Percentiles rank a stretch among this genome's conserved stretches.
These are phyloP conservation scores for Tylopilus sp. DNA, from an alignment of 768 basidiomycete genomes.

Conservation along the genomic window DNA sequence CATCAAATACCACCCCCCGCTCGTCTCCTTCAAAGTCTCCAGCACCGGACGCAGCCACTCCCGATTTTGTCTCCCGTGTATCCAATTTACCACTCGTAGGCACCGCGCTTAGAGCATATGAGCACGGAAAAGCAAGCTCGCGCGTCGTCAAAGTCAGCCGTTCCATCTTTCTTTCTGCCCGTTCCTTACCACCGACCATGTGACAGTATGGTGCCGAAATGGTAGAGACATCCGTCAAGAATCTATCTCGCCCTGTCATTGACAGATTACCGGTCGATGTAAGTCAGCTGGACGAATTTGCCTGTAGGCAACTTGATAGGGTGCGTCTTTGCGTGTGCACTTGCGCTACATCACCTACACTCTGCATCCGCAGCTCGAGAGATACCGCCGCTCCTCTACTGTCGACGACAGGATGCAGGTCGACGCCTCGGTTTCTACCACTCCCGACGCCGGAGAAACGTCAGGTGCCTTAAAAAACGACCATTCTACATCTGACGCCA, in stretches of 20 bases:
- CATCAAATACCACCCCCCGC: constrained; percentile 13
- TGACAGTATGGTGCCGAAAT: constrained; percentile 83
- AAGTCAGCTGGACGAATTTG: constrained; percentile 79
- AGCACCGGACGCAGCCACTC: constrained; percentile 7
- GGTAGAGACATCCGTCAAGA: constrained; percentile 80
- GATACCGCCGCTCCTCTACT: constrained; percentile 43
- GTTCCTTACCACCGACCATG: constrained; percentile 9
- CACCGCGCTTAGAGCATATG: constrained; percentile 69
- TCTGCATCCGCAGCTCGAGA: constrained; percentile 39
- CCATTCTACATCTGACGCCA: not conserved
- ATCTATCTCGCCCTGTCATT: constrained; percentile 78
- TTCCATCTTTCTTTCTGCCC: not conserved
- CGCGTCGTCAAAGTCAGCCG: constrained; percentile 74
- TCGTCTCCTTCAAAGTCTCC: constrained; percentile 14
- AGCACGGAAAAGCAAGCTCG: constrained; percentile 80
- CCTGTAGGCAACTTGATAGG: constrained; percentile 81
- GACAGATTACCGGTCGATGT: constrained; percentile 72
- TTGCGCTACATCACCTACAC: not conserved
- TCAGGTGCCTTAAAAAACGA: not conserved
- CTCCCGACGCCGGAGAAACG: not conserved
- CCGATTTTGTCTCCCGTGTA: constrained; percentile 52
- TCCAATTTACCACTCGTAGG: constrained; percentile 70
- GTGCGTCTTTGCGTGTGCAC: constrained; percentile 37
- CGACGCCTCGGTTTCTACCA: constrained; percentile 11
- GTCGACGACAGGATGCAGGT: constrained; percentile 29